phyloP scores from a whole-genome alignment of 805 yeast genomes.

The Cephaloascus fragrans region DNA sequence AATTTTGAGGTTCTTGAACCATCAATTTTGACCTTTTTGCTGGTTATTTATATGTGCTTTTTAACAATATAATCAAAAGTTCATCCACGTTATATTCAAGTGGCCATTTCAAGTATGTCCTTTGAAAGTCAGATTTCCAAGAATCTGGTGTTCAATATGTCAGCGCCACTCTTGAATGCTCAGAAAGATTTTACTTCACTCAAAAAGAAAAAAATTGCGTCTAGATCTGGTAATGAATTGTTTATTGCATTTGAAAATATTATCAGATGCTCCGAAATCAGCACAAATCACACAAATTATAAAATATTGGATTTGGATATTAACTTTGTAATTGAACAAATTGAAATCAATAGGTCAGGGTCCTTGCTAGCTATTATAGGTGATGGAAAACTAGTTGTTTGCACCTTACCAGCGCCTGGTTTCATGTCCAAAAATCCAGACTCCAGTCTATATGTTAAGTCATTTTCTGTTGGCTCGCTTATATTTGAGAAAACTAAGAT shows the following conservation, averaged over 20 bases:
- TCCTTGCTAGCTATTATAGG: slow-evolving; percentile 33
- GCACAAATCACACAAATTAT: slow-evolving; percentile 11
- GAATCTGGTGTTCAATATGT: neutral
- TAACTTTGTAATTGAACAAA: slow-evolving; percentile 18
- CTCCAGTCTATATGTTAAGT: slow-evolving; percentile 3
- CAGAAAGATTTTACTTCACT: neutral
- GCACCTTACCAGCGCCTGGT: slow-evolving; percentile 17
- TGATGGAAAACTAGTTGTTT: slow-evolving; percentile 14
- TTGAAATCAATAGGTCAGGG: slow-evolving; percentile 30
- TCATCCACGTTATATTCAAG: too few relatives aligned
- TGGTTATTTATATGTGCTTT: too few relatives aligned
- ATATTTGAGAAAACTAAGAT: slow-evolving; percentile 16
- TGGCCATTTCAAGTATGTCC: neutral
- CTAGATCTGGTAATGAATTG: slow-evolving; percentile 10
- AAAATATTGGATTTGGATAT: slow-evolving; percentile 9
- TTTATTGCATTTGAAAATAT: slow-evolving; percentile 20
- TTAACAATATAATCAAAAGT: too few relatives aligned
- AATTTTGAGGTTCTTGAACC: too few relatives aligned
- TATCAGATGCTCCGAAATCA: slow-evolving; percentile 19
- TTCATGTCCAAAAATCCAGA: slow-evolving; percentile 1
- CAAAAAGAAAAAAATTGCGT: neutral
- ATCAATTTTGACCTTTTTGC: too few relatives aligned
- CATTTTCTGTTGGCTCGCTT: slow-evolving; percentile 17
- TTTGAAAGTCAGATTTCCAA: neutral
- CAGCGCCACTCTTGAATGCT: neutral